A percentile compares a stretch with the other conserved stretches of the same genome.
Evolutionary conservation across 108 stramenopile genomes (phyloP).

Genomic region (Stephanodiscus minutulus): DNA sequence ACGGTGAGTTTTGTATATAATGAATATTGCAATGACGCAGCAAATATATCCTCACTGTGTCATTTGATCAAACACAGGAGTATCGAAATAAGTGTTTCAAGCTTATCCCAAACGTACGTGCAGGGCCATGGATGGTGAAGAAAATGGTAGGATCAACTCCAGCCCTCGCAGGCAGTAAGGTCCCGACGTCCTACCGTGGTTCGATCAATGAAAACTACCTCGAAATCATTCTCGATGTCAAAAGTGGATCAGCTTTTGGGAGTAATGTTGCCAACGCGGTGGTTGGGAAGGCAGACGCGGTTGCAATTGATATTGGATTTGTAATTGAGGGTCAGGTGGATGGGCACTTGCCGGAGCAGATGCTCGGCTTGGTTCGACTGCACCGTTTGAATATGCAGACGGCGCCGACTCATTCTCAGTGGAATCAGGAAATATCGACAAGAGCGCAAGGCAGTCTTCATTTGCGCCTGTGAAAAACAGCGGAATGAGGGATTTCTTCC

Average conservation of each 20-base stretch:
- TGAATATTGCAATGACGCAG: not conserved
- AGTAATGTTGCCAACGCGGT: constrained; percentile 55
- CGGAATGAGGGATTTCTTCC: too few relatives aligned
- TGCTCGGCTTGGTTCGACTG: constrained; percentile 47
- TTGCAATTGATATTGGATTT: constrained; percentile 57
- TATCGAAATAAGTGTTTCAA: constrained; percentile 45
- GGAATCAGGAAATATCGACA: constrained; percentile 32
- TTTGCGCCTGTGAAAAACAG: too few relatives aligned
- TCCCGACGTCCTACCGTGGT: constrained; percentile 50
- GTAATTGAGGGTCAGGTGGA: constrained; percentile 49
- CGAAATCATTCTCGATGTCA: constrained; percentile 53
- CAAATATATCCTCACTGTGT: not conserved
- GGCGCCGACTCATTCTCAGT: constrained; percentile 28
- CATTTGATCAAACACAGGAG: constrained; percentile 14
- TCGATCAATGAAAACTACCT: constrained; percentile 50
- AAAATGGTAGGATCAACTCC: constrained; percentile 60
- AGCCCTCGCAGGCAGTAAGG: constrained; percentile 52
- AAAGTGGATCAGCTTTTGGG: constrained; percentile 48
- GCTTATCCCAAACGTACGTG: constrained; percentile 44
- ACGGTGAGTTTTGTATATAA: constrained; percentile 3
- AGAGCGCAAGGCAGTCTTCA: not conserved
- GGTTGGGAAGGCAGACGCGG: constrained; percentile 43
- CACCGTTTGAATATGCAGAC: constrained; percentile 56
- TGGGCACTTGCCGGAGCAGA: constrained; percentile 51
- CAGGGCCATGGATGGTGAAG: constrained; percentile 58